Evolutionary conservation across 176 grass and related monocot genomes (phyloP).

Genomic region (Aegilops bicornis): DNA sequence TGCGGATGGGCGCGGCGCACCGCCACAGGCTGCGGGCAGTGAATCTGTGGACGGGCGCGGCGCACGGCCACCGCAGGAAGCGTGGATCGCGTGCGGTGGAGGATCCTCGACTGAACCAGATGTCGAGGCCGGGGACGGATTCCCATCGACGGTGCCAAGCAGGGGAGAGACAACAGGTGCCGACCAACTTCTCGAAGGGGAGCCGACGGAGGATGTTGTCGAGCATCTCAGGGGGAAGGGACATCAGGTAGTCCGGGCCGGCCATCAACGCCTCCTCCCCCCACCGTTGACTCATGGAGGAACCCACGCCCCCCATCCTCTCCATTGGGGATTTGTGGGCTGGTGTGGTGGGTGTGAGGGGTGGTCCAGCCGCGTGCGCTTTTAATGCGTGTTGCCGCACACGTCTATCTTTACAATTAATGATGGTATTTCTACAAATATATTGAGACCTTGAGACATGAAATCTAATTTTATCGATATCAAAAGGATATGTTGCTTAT

Average conservation of each 20-base stretch:
- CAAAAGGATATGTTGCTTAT: too few species aligned
- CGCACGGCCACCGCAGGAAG: background rate
- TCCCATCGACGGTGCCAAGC: constrained; percentile 14
- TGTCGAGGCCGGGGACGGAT: background rate
- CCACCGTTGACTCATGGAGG: background rate
- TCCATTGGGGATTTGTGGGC: background rate
- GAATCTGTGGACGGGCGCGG: background rate
- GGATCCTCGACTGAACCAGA: background rate
- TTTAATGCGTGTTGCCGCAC: background rate
- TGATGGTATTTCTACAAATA: too few species aligned
- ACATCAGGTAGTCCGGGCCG: background rate
- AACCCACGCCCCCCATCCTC: background rate
- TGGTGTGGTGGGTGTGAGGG: background rate
- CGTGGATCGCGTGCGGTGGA: background rate
- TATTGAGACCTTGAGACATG: too few species aligned
- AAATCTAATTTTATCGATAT: too few species aligned
- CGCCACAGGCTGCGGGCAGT: background rate
- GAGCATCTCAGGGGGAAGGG: background rate
- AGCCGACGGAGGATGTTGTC: background rate
- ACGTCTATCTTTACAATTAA: too few species aligned
- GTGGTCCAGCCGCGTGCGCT: background rate
- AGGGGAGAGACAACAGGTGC: background rate
- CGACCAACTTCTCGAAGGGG: background rate
- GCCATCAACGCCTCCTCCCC: background rate
- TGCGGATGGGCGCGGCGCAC: background rate